Evolutionary conservation across 225 moss, liverwort and hornwort genomes (phyloP), one percentile per base, ranked within the genome.

Genomic region (Physcomitrellopsis africana): DNA sequence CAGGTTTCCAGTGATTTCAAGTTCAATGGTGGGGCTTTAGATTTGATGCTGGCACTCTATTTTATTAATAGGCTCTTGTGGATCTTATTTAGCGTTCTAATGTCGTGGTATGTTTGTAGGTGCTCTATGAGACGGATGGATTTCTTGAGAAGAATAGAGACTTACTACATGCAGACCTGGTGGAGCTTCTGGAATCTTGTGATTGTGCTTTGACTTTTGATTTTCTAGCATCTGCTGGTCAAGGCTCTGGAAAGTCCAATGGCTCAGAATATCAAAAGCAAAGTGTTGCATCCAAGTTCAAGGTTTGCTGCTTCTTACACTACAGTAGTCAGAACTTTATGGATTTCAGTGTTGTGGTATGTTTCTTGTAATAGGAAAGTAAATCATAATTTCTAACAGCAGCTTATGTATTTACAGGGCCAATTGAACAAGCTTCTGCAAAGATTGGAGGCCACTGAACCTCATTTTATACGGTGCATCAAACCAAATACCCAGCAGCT

Each of bases 351-450:
- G 3, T 37, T 37, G 32, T 37, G 32, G 1, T 37, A 37, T 2
- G 32, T 4, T 37, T 24, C 24, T 24, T 58, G 16, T 60, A 43
- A 13, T 71, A 32, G 18, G 18, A 20, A 6, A 16, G 11, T 55
- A 12, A 60, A 55, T 63, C 12, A n/a, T 67, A 54, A 65, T 43
- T 76, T 8, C 51, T 68, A 45, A 72, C 51, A 12, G 8, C 55
- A 59, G 51, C 51, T 60, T 8, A 48, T 71, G 59, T 63, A 60
- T 32, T 74, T 46, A 10, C 90, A 99, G 97, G 94, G 97, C 32
- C 97, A 99, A 84, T 74, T 99, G 79, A 88, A 92, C 77, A 99
- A 99, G 81, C 81, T 99, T 75, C 93, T 99, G 97, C 94, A 94
- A 72, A 86, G 94, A 77, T 86, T 99, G 70, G 97, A 99, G 83